Evolutionary conservation across 139 green algal genomes (phyloP), one percentile per base, ranked within the genome.

Genomic region (Mychonastes homosphaera): DNA sequence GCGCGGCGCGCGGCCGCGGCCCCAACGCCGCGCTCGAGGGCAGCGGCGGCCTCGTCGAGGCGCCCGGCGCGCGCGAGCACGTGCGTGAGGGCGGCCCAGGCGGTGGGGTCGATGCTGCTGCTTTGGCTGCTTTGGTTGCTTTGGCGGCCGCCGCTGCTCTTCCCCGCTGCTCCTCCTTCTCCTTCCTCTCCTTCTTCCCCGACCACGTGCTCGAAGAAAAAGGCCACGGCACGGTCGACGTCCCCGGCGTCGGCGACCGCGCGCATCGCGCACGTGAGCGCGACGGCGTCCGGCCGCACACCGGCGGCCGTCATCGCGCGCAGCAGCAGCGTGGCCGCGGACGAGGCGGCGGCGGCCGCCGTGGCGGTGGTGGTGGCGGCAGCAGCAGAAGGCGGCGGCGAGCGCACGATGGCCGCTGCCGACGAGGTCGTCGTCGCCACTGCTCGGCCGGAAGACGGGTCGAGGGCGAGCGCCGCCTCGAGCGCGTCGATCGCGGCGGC

Each of bases 161-260:
- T 13, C 49, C 29, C n/a, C n/a, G 55, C 41, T 23, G 40, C 39
- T 44, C 40, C 38, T 41, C 19, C 41, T 41, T n/a, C 40, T 29
- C 18, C 56, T 36, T 30, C 8, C 30, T 27, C 43, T 19, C 23
- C 23, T 26, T 16, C 24, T 34, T 18, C 16, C 2, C n/a, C n/a
- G n/a, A n/a, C n/a, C n/a, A 68, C 44, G 46, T 84, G 58, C 45
- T 73, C 59, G 35, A 74, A 43, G 56, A 87, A 87, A 3, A 73
- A 41, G 43, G 57, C 56, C 51, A 78, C 8, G 1, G 65, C 71
- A 56, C 64, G 48, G 38, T 32, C 43, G n/a, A 65, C 39, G 26
- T 46, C 12, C 9, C 61, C 64, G 13, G 41, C 35, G 4, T 34
- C 8, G 26, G 55, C 47, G 35, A 63, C 54, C 45, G 58, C 47